A percentile compares a stretch with the other conserved stretches of the same genome.
These are phyloP conservation scores for Adansonia gregorii DNA, from an alignment of 441 rosid genomes.

Conservation along the genomic window DNA sequence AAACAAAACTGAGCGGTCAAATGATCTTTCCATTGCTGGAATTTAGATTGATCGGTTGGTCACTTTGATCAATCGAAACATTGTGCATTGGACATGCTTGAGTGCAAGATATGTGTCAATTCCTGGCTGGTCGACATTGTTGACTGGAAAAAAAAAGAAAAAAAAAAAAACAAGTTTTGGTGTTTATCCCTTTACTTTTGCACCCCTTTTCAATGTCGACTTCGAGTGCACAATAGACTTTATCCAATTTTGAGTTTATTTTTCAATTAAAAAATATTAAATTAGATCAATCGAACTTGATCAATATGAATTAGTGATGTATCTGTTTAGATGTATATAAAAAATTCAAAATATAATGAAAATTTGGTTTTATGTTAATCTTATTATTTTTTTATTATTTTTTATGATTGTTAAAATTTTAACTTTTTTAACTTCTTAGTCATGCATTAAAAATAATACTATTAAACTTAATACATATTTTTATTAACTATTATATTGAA, in stretches of 20 bases:
- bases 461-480: too few species aligned
- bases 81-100: not conserved
- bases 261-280: not conserved
- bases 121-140: constrained; percentile 10
- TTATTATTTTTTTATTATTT: too few species aligned
- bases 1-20: not conserved
- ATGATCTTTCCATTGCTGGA: constrained; percentile 7
- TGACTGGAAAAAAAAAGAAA: not conserved
- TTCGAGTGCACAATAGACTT: not conserved
- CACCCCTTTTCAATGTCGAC: not conserved
- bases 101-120: constrained; percentile 7
- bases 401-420: too few species aligned
- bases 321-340: too few species aligned
- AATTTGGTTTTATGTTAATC: too few species aligned
- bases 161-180: constrained; percentile 1
- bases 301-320: too few species aligned
- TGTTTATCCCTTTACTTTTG: not conserved
- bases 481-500: too few species aligned
- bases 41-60: not conserved
- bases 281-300: too few species aligned
- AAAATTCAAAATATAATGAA: too few species aligned
- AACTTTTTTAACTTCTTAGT: too few species aligned
- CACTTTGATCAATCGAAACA: constrained; percentile 9
- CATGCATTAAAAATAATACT: too few species aligned
- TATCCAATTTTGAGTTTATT: not conserved